A percentile compares a stretch with the other conserved stretches of the same genome.
These are phyloP conservation scores for Lactarius akahatsu DNA, from an alignment of 768 basidiomycete species.

Conservation along the genomic window DNA sequence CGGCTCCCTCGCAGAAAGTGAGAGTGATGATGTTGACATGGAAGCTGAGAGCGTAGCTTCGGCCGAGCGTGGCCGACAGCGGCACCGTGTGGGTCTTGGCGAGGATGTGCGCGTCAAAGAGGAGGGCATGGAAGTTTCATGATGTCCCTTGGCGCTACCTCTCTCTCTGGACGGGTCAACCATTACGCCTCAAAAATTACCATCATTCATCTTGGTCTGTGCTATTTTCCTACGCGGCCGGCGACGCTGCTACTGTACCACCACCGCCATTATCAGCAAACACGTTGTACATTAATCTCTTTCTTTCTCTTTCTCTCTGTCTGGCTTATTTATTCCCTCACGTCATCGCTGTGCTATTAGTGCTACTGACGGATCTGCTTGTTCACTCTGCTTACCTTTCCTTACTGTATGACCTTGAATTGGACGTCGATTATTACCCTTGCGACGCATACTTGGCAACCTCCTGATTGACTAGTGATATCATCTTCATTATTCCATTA, in stretches of 20 bases:
- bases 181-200: background rate
- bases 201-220: background rate
- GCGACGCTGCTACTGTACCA: slow-evolving; percentile 14
- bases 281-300: slow-evolving; percentile 14
- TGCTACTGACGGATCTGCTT: slow-evolving; percentile 19
- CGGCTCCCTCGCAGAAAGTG: slow-evolving; percentile 22
- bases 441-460: slow-evolving; percentile 5
- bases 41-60: slow-evolving; percentile 8
- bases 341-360: slow-evolving; percentile 24
- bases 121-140: slow-evolving; percentile 29
- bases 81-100: slow-evolving; percentile 19
- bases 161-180: background rate
- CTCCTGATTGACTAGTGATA: slow-evolving; percentile 15
- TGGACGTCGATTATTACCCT: slow-evolving; percentile 19
- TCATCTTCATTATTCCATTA: slow-evolving; percentile 1
- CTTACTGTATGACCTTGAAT: slow-evolving; percentile 8
- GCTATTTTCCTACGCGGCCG: slow-evolving; percentile 2
- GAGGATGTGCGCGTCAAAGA: slow-evolving; percentile 27
- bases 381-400: background rate
- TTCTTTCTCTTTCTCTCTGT: background rate
- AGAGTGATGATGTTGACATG: slow-evolving; percentile 28
- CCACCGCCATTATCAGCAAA: background rate
- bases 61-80: slow-evolving; percentile 23
- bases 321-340: slow-evolving; percentile 17
- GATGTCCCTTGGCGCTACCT: slow-evolving; percentile 13